A percentile compares a stretch with the other conserved stretches of the same genome.
Conservation (phyloP, 768 basidiomycete genomes). For the Pleurotus pulmonarius region DNA sequence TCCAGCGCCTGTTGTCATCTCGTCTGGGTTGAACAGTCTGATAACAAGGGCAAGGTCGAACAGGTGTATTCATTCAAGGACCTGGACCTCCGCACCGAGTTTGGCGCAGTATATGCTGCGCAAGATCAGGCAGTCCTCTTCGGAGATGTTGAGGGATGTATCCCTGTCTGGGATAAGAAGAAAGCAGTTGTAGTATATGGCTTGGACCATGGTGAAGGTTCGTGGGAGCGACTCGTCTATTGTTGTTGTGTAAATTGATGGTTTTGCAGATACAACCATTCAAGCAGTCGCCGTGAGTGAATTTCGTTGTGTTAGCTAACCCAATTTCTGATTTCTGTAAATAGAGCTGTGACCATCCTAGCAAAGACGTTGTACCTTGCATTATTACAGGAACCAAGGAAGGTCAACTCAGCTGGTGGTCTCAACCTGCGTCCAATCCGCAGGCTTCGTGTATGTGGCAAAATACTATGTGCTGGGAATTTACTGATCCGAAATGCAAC, state of each 20-base stretch:
- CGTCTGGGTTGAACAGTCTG: constrained; percentile 45
- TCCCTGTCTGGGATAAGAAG: constrained; percentile 60
- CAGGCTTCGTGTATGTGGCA: neutral
- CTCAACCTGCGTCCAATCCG: constrained; percentile 27
- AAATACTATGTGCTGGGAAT: neutral
- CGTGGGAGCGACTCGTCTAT: constrained; percentile 24
- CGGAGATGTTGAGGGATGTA: constrained; percentile 49
- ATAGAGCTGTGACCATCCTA: constrained; percentile 42
- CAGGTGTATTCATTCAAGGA: constrained; percentile 48
- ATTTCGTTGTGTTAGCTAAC: constrained; percentile 11
- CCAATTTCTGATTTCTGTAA: neutral
- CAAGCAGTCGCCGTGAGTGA: constrained; percentile 38
- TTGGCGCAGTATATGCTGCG: constrained; percentile 53
- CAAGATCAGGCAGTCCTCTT: constrained; percentile 53
- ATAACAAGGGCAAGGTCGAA: constrained; percentile 50
- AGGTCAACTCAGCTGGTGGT: constrained; percentile 60
- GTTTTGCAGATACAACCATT: constrained; percentile 31
- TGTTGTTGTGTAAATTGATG: too few relatives aligned
- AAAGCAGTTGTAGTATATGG: constrained; percentile 53
- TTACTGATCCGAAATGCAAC: neutral
- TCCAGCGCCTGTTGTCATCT: constrained; percentile 46
- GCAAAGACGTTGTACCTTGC: constrained; percentile 28
- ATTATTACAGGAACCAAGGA: constrained; percentile 54
- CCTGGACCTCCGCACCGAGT: constrained; percentile 28
- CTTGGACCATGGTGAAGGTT: constrained; percentile 55